Conservation (phyloP, 1,139 yeast species). For the Zhuliangozyma parablackwelliae region DNA sequence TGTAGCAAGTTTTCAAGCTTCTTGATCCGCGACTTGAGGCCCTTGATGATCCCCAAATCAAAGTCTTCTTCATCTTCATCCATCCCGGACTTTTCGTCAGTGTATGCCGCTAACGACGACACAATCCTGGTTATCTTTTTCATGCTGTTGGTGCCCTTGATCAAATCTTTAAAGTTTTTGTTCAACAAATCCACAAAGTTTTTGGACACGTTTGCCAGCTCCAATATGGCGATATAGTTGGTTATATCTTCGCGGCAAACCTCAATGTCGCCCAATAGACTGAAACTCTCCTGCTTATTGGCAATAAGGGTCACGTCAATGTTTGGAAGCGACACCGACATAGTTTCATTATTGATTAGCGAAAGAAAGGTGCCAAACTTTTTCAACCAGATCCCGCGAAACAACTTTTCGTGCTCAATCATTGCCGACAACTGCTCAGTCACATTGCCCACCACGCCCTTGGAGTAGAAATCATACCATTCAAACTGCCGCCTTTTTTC, state of each 20-base stretch:
- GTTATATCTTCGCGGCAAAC: constrained; percentile 41
- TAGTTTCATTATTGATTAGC: constrained; percentile 17
- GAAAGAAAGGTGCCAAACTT: constrained; percentile 50
- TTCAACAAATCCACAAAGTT: constrained; percentile 39
- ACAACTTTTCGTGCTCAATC: constrained; percentile 53
- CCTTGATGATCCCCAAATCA: constrained; percentile 43
- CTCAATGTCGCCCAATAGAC: constrained; percentile 19
- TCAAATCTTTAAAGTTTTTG: constrained; percentile 44
- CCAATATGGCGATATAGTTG: constrained; percentile 28
- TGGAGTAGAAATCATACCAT: constrained; percentile 58
- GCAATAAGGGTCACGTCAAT: constrained; percentile 40
- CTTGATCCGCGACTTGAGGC: constrained; percentile 55
- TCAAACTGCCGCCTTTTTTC: constrained; percentile 66
- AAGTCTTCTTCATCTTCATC: constrained; percentile 23
- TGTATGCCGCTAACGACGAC: constrained; percentile 28
- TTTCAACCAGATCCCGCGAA: constrained; percentile 60
- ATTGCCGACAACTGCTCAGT: constrained; percentile 58
- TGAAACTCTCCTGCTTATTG: constrained; percentile 16
- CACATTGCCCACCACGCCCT: constrained; percentile 45
- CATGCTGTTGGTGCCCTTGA: constrained; percentile 35
- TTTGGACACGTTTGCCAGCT: constrained; percentile 16
- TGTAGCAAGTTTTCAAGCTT: constrained; percentile 65
- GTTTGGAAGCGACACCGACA: constrained; percentile 26
- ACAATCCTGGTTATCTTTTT: constrained; percentile 34
- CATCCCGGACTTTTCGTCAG: constrained; percentile 18